These are phyloP conservation scores for Hypoxylon sp. DNA, from an alignment of 2,329 filamentous ascomycete genomes.

Conservation along the genomic window DNA sequence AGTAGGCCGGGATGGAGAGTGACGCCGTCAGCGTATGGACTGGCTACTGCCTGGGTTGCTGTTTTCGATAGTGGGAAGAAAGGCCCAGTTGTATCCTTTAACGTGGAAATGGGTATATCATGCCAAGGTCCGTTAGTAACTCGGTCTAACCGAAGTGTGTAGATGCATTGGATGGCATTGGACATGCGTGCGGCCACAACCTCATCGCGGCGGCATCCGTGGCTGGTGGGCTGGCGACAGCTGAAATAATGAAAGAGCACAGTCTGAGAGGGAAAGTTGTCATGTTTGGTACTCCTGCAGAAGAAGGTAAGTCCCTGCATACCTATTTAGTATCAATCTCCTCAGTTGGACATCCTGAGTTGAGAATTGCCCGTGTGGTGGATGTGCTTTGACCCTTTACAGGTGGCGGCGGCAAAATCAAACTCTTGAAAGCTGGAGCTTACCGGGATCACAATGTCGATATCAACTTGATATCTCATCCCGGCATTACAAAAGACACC, in stretches of 20 bases:
- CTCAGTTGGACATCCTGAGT: neutral
- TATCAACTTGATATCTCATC: constrained; percentile 59
- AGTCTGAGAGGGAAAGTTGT: constrained; percentile 60
- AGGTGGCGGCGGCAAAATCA: constrained; percentile 65
- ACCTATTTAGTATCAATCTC: neutral
- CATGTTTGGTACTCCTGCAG: constrained; percentile 66
- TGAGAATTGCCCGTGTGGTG: neutral
- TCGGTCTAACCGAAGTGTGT: constrained; percentile 28
- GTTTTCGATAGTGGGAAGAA: constrained; percentile 60
- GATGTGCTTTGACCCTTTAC: constrained; percentile 16
- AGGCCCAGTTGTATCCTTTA: constrained; percentile 63
- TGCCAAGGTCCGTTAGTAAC: neutral
- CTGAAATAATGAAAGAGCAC: constrained; percentile 58
- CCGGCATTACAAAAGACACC: constrained; percentile 58
- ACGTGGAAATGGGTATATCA: constrained; percentile 60
- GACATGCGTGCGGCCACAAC: constrained; percentile 69
- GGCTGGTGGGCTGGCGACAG: constrained; percentile 62
- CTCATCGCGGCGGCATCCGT: constrained; percentile 65
- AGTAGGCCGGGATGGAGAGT: constrained; percentile 63
- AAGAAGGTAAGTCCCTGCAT: constrained; percentile 57
- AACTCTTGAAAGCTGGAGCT: constrained; percentile 59
- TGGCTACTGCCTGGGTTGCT: constrained; percentile 67
- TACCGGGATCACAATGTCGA: constrained; percentile 57
- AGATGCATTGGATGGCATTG: constrained; percentile 65
- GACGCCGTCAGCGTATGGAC: constrained; percentile 63